phyloP scores from a whole-genome alignment of 306 rosid species.

The Rosa chinensis region DNA sequence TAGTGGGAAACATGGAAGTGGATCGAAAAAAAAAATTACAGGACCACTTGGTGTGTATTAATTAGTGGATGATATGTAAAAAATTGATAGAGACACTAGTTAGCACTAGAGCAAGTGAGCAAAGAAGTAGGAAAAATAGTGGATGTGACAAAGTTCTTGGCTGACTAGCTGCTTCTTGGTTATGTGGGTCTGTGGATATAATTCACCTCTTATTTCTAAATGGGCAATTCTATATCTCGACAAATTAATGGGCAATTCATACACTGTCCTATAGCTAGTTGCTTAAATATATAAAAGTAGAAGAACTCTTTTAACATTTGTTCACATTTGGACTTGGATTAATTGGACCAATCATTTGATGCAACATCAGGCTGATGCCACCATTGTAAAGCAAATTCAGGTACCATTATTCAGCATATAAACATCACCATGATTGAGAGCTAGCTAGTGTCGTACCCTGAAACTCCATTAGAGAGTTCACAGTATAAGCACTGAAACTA shows the following conservation, averaged over 20 bases:
- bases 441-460: conserved; percentile 21
- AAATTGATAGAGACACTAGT: conserved; percentile 34
- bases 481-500: conserved; percentile 37
- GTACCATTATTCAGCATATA: background rate
- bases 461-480: conserved; percentile 26
- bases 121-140: conserved; percentile 23
- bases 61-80: conserved; percentile 34
- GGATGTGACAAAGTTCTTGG: conserved; percentile 22
- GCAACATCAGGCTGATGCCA: conserved; percentile 36
- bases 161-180: conserved; percentile 20
- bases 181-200: conserved; percentile 23
- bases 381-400: conserved; percentile 14
- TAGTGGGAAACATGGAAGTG: background rate
- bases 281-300: background rate
- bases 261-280: background rate
- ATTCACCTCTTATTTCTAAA: conserved; percentile 12
- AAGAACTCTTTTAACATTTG: conserved; percentile 9
- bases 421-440: background rate
- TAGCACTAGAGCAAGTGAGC: conserved; percentile 23
- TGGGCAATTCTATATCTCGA: background rate
- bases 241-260: background rate
- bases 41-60: conserved; percentile 13
- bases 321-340: conserved; percentile 20
- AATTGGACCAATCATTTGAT: conserved; percentile 29
- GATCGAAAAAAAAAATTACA: background rate